phyloP scores from a whole-genome alignment of 306 rosid species.

The Parietaria judaica region DNA sequence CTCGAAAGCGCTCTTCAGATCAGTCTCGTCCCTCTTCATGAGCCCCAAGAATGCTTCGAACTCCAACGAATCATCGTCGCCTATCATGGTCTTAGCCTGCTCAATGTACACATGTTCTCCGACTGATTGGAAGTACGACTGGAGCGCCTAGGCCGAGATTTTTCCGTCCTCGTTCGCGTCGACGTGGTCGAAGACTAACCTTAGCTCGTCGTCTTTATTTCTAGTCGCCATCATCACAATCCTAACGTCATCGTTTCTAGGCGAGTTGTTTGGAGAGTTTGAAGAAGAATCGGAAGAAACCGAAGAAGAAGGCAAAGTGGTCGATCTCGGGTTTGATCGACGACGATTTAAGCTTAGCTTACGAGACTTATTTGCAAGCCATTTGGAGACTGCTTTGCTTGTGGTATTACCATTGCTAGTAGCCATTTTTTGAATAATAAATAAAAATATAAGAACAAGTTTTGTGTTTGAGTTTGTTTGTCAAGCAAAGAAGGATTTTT shows the following conservation, averaged over 20 bases:
- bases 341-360: slow-evolving; percentile 28
- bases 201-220: slow-evolving; percentile 27
- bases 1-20: slow-evolving; percentile 60
- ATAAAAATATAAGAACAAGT: neutral
- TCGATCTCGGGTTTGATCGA: slow-evolving; percentile 16
- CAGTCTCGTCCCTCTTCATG: slow-evolving; percentile 48
- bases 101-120: slow-evolving; percentile 56
- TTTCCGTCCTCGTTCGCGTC: slow-evolving; percentile 56
- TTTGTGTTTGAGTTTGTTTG: too few species aligned
- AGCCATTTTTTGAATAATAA: slow-evolving; percentile 24
- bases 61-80: slow-evolving; percentile 37
- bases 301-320: slow-evolving; percentile 1
- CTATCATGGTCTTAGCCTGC: slow-evolving; percentile 46
- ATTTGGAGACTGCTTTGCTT: slow-evolving; percentile 14
- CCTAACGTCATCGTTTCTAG: neutral
- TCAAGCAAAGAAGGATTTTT: too few species aligned
- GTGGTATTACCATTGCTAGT: neutral
- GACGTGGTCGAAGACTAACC: slow-evolving; percentile 43
- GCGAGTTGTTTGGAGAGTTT: slow-evolving; percentile 23
- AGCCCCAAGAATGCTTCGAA: slow-evolving; percentile 45
- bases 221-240: neutral
- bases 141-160: slow-evolving; percentile 48
- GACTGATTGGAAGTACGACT: slow-evolving; percentile 55
- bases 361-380: slow-evolving; percentile 48
- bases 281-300: neutral